Evolutionary conservation across 805 yeast species (phyloP), one percentile per base, ranked within the genome.

Genomic region (Phaffomyces antillensis): DNA sequence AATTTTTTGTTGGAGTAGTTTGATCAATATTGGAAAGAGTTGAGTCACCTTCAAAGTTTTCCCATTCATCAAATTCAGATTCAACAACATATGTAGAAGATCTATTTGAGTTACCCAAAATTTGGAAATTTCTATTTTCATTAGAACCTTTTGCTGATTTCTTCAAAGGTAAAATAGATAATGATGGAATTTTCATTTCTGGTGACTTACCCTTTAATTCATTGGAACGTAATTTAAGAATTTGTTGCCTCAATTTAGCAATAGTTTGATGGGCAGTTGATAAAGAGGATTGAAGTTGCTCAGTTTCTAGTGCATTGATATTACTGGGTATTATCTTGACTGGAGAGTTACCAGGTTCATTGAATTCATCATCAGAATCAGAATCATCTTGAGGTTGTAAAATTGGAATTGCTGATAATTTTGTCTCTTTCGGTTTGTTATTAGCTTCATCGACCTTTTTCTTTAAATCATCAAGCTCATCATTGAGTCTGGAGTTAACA

Each of bases 261-360:
- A 85, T 79, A 3, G 79, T 74, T 48, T 73, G 70, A 53, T 81
- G 77, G 5, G 90, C 83, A 61, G 75, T 86, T 16, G 71, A 69
- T 52, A 86, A 68, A 23, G 85, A 81, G 0, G 83, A 73, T 50
- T 74, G 71, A 51, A 84, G 63, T 1, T 89, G 81, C 55, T 86
- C 90, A 3, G 76, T 65, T 55, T 84, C 87, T 37, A 84, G 63
- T 12, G 68, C 73, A 2, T 70, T 61, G 46, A 73, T 70, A 28
- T 67, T 65, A 1, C 70, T 65, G 37, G 75, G 71, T 1, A 61
- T 49, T 18, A 60, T 56, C 41, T 63, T 63, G 7, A 61, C 59
- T 15, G 70, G 70, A 1, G 70, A 62, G 7, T 57, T 38, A 9
- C 64, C 59, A 3, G 72, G 71, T 36, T 67, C 70, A 23, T 45